Conservation (phyloP, 331 rosid genomes). For the Quercus tomentella region DNA sequence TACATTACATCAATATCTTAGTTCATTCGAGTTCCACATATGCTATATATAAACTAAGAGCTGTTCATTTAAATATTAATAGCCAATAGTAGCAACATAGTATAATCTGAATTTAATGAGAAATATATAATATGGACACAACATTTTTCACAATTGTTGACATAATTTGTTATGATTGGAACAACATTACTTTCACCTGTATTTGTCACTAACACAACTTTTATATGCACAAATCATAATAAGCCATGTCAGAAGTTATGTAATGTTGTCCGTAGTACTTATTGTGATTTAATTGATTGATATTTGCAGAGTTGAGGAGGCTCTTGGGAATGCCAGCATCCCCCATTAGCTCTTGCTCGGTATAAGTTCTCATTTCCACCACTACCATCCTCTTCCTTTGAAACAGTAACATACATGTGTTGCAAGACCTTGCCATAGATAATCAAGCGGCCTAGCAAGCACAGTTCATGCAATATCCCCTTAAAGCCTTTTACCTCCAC, state of each 20-base stretch:
- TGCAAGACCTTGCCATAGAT: conserved; percentile 5
- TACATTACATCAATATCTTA: background rate
- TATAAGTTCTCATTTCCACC: background rate
- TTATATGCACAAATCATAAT: too few species aligned
- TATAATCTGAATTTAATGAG: too few species aligned
- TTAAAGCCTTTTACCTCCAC: conserved; percentile 33
- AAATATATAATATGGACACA: too few species aligned
- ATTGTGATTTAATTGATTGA: background rate
- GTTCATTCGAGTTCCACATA: background rate
- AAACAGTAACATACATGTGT: background rate
- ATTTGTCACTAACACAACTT: too few species aligned
- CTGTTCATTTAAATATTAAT: background rate
- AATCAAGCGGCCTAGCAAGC: background rate
- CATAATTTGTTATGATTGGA: too few species aligned
- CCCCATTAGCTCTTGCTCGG: background rate
- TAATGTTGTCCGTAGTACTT: too few species aligned
- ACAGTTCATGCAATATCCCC: background rate
- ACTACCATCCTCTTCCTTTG: background rate
- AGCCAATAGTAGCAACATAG: background rate
- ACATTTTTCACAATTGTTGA: too few species aligned
- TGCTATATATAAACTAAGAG: background rate
- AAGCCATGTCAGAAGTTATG: too few species aligned
- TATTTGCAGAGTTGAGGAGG: background rate
- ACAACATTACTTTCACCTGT: too few species aligned
- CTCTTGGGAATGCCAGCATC: background rate